Evolutionary conservation across 2,329 filamentous ascomycete genomes (phyloP), one percentile per base, ranked within the genome.

Genomic region (Beauveria sp.): DNA sequence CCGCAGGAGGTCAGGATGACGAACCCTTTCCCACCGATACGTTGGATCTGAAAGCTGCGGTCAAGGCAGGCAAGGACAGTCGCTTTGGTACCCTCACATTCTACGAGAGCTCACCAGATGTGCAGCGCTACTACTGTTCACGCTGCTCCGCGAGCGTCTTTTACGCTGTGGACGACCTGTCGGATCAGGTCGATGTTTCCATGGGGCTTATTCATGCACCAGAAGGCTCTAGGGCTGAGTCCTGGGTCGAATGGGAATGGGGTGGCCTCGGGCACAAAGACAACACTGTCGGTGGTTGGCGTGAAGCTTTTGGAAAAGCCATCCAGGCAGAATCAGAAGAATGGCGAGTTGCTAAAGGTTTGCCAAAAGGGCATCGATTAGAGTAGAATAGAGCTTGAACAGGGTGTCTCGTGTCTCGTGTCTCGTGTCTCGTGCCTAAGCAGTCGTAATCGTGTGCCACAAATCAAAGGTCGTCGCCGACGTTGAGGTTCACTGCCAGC

Each of bases 81-180:
- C 69, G 72, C 6, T 62, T 78, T 12, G 79, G 79, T 0, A 81
- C 77, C 0, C 69, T 83, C 5, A 66, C 70, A 0, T 73, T 75
- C 31, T 80, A 79, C 64, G 65, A 67, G 9, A 81, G 78, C 53
- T 80, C 78, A 0, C 68, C 74, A 0, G 74, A 73, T 16, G 76
- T 80, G 0, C 73, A 79, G 61, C 69, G 80, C 1, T 82, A 80
- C 63, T 82, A 79, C 63, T 83, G 80, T 67, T 73, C 73, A 0
- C 70, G 64, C 1, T 83, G 80, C 68, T 79, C 78, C 0, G 79
- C 80, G 0, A 69, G 65, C 12, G 71, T 81, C 0, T 81, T 83
- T 60, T 83, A 79, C 62, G 72, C 75, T 0, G 67, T 67, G 0
- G 74, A 79, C 18, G 67, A 72, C 4, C 69, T 76, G 2, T 71